Evolutionary conservation across 371 early-diverging fungal genomes (phyloP).

Genomic region (Dichotomocladium elegans): DNA sequence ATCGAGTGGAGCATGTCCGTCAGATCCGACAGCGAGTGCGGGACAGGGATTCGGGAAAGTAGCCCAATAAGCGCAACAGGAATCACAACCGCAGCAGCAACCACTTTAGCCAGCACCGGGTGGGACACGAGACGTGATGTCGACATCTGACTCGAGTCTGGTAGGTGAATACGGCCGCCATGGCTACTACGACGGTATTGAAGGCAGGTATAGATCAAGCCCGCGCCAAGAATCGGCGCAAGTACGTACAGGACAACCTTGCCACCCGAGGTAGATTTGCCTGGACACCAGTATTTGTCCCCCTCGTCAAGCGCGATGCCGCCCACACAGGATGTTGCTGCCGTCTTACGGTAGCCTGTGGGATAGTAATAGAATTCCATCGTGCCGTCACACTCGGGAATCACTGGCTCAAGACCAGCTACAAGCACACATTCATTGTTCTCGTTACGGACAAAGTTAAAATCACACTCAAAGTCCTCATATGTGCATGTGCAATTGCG

Average conservation of each 20-base stretch:
- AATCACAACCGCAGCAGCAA: constrained; percentile 33
- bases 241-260: constrained; percentile 34
- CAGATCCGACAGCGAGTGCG: constrained; percentile 26
- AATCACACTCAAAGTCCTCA: constrained; percentile 89
- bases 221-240: constrained; percentile 37
- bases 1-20: constrained; percentile 17
- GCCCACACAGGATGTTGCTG: constrained; percentile 67
- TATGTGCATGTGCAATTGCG: constrained; percentile 73
- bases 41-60: constrained; percentile 35
- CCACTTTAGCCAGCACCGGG: constrained; percentile 34
- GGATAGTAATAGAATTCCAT: constrained; percentile 58
- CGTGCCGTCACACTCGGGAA: constrained; percentile 52
- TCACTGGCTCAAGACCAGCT: constrained; percentile 52
- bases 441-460: constrained; percentile 66
- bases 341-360: constrained; percentile 72
- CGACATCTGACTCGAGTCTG: constrained; percentile 17
- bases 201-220: constrained; percentile 28
- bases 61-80: constrained; percentile 37
- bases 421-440: constrained; percentile 63
- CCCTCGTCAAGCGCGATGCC: constrained; percentile 57
- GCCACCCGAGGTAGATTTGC: constrained; percentile 35
- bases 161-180: constrained; percentile 41
- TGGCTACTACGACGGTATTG: constrained; percentile 33
- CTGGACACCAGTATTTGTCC: constrained; percentile 65
- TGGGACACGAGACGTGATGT: constrained; percentile 21